These are phyloP conservation scores for Neoarthrinium moseri DNA, from an alignment of 2,329 filamentous ascomycete species.

Conservation along the genomic window DNA sequence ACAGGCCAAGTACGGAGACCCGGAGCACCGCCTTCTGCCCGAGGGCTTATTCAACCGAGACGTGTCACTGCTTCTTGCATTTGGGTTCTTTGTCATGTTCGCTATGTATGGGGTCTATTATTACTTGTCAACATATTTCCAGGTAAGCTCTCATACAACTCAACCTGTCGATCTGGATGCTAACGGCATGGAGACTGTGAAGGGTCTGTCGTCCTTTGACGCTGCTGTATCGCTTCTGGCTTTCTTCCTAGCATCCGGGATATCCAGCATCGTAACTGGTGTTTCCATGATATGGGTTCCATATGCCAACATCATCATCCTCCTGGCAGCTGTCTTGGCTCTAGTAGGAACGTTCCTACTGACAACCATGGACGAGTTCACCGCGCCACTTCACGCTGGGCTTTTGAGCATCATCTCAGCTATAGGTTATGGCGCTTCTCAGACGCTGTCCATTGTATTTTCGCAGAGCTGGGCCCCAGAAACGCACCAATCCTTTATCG, in stretches of 20 bases:
- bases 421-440: slow-evolving; percentile 7
- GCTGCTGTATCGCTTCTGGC: slow-evolving; percentile 7
- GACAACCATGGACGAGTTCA: slow-evolving; percentile 10
- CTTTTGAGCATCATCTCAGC: slow-evolving; percentile 10
- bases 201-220: slow-evolving; percentile 11
- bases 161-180: background rate
- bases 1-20: slow-evolving; percentile 4
- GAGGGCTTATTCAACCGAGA: slow-evolving; percentile 6
- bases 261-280: slow-evolving; percentile 9
- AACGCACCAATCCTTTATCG: slow-evolving; percentile 8
- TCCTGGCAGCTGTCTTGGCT: slow-evolving; percentile 2
- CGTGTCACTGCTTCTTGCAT: slow-evolving; percentile 9
- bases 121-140: slow-evolving; percentile 11
- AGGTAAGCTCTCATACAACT: background rate
- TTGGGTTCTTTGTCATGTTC: slow-evolving; percentile 12
- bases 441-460: slow-evolving; percentile 10
- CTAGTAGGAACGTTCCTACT: slow-evolving; percentile 9
- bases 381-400: background rate
- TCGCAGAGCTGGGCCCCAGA: slow-evolving; percentile 10
- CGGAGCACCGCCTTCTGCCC: slow-evolving; percentile 7
- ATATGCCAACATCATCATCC: slow-evolving; percentile 10
- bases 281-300: slow-evolving; percentile 8
- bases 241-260: slow-evolving; percentile 10
- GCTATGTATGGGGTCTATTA: slow-evolving; percentile 12
- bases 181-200: slow-evolving; percentile 2